Percentiles rank a stretch among this genome's conserved stretches.
These are phyloP conservation scores for Suillus decipiens DNA, from an alignment of 768 basidiomycete genomes.

Conservation along the genomic window DNA sequence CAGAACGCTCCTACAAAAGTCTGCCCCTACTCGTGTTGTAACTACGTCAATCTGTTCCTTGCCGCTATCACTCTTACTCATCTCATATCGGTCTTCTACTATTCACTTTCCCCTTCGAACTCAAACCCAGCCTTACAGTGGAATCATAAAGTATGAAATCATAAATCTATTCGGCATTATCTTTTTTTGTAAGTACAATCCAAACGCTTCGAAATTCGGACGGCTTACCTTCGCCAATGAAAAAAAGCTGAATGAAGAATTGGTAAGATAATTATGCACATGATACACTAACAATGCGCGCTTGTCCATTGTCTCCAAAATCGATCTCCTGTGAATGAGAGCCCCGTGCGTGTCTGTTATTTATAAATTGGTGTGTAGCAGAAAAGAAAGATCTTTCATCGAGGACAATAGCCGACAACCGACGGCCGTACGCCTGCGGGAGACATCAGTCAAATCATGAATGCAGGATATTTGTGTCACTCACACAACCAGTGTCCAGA, in stretches of 20 bases:
- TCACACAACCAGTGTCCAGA: slow-evolving; percentile 84
- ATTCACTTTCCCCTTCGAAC: no score
- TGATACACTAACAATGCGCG: slow-evolving; percentile 52
- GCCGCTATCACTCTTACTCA: no score
- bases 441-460: slow-evolving; percentile 11
- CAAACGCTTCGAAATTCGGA: no score
- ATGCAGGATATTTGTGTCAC: slow-evolving; percentile 25
- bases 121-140: no score
- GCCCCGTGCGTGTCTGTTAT: slow-evolving; percentile 21
- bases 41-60: no score
- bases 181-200: not conserved
- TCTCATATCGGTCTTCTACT: no score
- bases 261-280: slow-evolving; percentile 33
- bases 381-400: slow-evolving; percentile 27
- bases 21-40: no score
- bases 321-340: slow-evolving; percentile 34
- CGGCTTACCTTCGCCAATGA: not conserved
- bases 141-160: not conserved
- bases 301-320: slow-evolving; percentile 59
- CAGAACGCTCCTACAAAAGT: no score
- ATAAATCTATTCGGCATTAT: not conserved
- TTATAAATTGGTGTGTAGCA: slow-evolving; percentile 7
- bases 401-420: slow-evolving; percentile 70
- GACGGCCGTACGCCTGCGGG: slow-evolving; percentile 55
- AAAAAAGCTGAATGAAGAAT: not conserved